These are phyloP conservation scores for Apophysomyces trapeziformis DNA, from an alignment of 371 early-diverging fungal species.

Conservation along the genomic window DNA sequence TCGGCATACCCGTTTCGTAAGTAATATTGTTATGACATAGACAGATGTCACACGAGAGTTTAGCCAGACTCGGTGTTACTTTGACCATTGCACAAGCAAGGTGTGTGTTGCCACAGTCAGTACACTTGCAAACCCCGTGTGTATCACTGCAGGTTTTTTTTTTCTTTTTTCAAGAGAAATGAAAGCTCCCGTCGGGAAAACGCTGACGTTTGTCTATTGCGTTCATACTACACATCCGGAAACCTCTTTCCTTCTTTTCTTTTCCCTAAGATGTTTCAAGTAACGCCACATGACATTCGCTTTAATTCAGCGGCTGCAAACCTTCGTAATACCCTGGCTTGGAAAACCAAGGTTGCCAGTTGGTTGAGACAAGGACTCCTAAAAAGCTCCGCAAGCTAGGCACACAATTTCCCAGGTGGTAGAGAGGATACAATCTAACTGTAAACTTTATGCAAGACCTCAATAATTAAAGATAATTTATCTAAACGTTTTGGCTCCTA, in stretches of 20 bases:
- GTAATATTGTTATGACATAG: neutral
- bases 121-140: neutral
- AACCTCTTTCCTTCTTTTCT: neutral
- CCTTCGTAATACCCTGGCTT: too few species aligned
- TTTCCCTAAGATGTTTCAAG: neutral
- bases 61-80: neutral
- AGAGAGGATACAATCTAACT: too few species aligned
- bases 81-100: neutral
- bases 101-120: neutral
- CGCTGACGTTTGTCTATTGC: neutral
- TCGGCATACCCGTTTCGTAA: too few species aligned
- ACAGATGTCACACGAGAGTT: neutral
- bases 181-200: constrained; percentile 1
- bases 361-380: too few species aligned
- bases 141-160: neutral
- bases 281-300: neutral
- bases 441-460: too few species aligned
- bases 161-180: neutral
- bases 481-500: neutral
- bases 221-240: too few species aligned
- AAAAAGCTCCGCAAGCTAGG: too few species aligned
- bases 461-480: too few species aligned
- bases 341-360: too few species aligned
- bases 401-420: too few species aligned
- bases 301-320: too few species aligned